phyloP scores from a whole-genome alignment of 2,329 filamentous ascomycete species.

The Colletotrichum siamense region DNA sequence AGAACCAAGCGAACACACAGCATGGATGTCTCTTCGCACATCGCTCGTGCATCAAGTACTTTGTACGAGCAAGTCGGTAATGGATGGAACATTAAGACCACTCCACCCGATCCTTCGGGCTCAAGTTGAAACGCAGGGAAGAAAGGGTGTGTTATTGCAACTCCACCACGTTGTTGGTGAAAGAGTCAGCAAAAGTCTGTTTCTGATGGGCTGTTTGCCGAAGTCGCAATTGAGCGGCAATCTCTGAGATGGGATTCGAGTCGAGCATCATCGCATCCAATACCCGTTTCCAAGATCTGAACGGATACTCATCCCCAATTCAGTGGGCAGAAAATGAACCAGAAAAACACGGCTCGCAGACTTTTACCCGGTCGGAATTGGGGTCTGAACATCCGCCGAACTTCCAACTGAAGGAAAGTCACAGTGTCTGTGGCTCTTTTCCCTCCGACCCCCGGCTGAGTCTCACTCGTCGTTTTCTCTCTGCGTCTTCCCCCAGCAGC shows the following conservation, averaged over 20 bases:
- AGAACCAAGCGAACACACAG: neutral
- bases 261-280: neutral
- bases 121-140: conserved; percentile 10
- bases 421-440: neutral
- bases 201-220: neutral
- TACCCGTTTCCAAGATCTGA: neutral
- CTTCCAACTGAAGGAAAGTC: neutral
- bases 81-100: neutral
- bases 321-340: neutral
- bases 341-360: neutral
- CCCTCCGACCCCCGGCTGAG: neutral
- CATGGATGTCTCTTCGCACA: neutral
- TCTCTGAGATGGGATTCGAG: neutral
- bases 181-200: neutral
- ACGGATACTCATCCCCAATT: neutral
- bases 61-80: neutral
- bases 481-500: neutral
- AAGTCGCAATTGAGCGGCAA: neutral
- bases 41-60: neutral
- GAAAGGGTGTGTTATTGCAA: neutral
- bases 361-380: neutral
- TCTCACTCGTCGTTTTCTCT: neutral
- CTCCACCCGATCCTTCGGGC: neutral
- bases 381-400: neutral
- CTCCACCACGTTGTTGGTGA: neutral